Evolutionary conservation across 1,284 basidiomycete genomes (phyloP).

Genomic region (Ganoderma resinaceum): DNA sequence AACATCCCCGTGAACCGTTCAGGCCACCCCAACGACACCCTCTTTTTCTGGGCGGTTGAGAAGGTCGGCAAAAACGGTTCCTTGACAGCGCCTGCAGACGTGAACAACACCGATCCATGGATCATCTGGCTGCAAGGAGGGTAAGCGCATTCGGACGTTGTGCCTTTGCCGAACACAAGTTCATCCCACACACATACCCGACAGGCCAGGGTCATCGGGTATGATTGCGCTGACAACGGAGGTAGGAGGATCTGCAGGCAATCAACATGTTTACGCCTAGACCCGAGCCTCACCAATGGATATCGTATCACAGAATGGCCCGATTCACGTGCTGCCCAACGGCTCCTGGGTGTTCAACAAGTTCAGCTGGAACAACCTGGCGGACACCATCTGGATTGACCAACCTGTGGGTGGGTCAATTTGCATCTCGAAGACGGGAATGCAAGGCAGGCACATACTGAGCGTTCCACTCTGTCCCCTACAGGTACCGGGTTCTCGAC

Average conservation of each 20-base stretch:
- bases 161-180: neutral
- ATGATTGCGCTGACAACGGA: constrained; percentile 70
- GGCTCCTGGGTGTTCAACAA: constrained; percentile 58
- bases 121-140: constrained; percentile 79
- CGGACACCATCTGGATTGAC: constrained; percentile 76
- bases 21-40: constrained; percentile 63
- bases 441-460: constrained; percentile 14
- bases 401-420: constrained; percentile 57
- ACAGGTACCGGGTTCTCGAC: constrained; percentile 70
- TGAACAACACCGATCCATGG: constrained; percentile 61
- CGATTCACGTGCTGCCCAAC: constrained; percentile 60
- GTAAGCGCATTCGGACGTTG: constrained; percentile 27
- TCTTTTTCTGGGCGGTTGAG: constrained; percentile 76
- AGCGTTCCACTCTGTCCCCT: neutral
- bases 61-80: constrained; percentile 62
- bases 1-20: constrained; percentile 68
- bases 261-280: neutral
- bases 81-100: constrained; percentile 48
- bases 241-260: constrained; percentile 43
- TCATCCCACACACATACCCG: constrained; percentile 1
- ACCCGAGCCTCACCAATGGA: neutral
- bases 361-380: constrained; percentile 64
- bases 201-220: constrained; percentile 71
- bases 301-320: constrained; percentile 63
- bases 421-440: neutral